Conservation (phyloP, 2,329 filamentous ascomycete species). For the Mycocentrospora acerina region DNA sequence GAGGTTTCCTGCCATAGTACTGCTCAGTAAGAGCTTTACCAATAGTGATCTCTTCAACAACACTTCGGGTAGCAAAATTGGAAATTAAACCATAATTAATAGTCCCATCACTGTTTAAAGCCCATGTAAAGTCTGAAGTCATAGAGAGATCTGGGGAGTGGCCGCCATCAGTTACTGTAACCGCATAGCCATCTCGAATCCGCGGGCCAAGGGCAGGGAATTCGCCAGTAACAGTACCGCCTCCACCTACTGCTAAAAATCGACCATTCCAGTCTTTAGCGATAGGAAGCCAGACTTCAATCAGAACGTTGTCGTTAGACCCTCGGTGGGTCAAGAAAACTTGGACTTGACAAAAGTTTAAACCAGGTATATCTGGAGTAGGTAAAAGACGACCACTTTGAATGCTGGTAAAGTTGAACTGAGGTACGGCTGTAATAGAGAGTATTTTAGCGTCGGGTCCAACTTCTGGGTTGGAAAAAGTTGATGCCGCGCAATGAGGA, state of each 20-base stretch:
- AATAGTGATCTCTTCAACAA: constrained; percentile 35
- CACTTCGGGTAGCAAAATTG: constrained; percentile 30
- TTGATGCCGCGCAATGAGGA: no score
- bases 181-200: constrained; percentile 19
- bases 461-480: no score
- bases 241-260: constrained; percentile 24
- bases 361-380: no score
- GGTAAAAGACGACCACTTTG: no score
- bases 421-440: no score
- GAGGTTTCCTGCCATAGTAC: constrained; percentile 31
- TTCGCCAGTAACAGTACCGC: constrained; percentile 16
- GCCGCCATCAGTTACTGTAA: constrained; percentile 24
- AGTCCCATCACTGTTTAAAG: constrained; percentile 13
- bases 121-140: constrained; percentile 12
- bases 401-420: no score
- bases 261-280: constrained; percentile 21
- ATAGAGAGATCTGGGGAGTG: no score
- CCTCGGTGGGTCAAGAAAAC: constrained; percentile 33
- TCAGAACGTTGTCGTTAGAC: constrained; percentile 18
- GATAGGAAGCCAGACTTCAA: constrained; percentile 21
- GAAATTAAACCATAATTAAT: constrained; percentile 27
- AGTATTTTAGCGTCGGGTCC: no score
- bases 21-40: constrained; percentile 26
- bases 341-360: constrained; percentile 37
- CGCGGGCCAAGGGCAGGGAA: constrained; percentile 6